Conservation (phyloP, 768 basidiomycete genomes). For the Suillus hirtellus region DNA sequence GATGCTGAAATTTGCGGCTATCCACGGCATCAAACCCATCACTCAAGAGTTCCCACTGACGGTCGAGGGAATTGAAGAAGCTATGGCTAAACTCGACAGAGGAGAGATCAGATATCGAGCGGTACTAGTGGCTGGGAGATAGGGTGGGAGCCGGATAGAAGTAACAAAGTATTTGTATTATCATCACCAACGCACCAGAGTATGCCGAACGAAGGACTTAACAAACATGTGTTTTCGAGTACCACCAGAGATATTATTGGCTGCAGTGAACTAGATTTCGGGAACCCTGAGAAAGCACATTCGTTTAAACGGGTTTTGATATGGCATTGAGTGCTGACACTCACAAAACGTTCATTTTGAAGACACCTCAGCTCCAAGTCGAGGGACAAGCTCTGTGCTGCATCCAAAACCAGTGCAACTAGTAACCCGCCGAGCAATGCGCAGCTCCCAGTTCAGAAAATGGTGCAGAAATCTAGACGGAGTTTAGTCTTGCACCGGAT, state of each 20-base stretch:
- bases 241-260: background rate
- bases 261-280: background rate
- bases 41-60: constrained; percentile 35
- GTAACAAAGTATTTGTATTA: background rate
- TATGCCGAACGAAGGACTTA: background rate
- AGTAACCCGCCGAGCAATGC: background rate
- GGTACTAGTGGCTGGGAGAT: constrained; percentile 23
- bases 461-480: background rate
- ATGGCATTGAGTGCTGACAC: background rate
- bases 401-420: too few relatives aligned
- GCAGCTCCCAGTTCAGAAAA: background rate
- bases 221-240: background rate
- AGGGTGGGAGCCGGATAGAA: background rate
- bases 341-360: background rate
- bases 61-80: constrained; percentile 31
- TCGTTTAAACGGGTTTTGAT: background rate
- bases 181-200: background rate
- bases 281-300: background rate
- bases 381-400: background rate
- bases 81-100: constrained; percentile 24
- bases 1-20: constrained; percentile 38
- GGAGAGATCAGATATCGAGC: constrained; percentile 35
- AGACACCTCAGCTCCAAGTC: background rate
- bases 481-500: too few relatives aligned
- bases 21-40: constrained; percentile 30